These are phyloP conservation scores for Gossypium stocksii DNA, from an alignment of 345 rosid genomes.

Conservation along the genomic window DNA sequence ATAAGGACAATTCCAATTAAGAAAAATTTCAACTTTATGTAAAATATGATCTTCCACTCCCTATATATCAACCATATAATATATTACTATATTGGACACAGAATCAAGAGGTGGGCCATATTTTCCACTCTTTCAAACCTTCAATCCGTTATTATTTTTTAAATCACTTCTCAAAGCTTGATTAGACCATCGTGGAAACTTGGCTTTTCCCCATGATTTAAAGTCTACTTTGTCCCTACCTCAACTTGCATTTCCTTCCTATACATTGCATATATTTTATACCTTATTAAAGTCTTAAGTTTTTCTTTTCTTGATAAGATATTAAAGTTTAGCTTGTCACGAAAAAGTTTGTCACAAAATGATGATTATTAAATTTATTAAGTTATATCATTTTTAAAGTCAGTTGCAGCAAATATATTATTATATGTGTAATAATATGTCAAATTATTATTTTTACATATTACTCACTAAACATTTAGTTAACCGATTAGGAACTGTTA, in stretches of 20 bases:
- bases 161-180: conserved; percentile 24
- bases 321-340: too few relatives aligned
- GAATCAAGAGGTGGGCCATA: conserved; percentile 36
- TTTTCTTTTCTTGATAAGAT: too few relatives aligned
- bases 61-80: too few relatives aligned
- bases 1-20: conserved; percentile 27
- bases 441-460: too few relatives aligned
- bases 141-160: conserved; percentile 1
- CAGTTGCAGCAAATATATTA: too few relatives aligned
- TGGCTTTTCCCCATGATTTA: conserved; percentile 32
- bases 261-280: not conserved
- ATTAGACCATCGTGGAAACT: conserved; percentile 39
- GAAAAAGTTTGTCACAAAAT: too few relatives aligned
- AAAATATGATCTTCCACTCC: not conserved
- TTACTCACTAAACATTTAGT: too few relatives aligned
- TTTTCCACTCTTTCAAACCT: conserved; percentile 23
- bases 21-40: not conserved
- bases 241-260: not conserved
- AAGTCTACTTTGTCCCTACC: conserved; percentile 27
- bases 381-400: too few relatives aligned
- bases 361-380: too few relatives aligned
- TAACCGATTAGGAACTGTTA: too few relatives aligned
- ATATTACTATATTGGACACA: not conserved
- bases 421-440: too few relatives aligned
- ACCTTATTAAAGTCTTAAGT: too few relatives aligned